Percentiles rank a stretch among this genome's conserved stretches.
Evolutionary conservation across 129 eudicot species (phyloP).

Genomic region (Centaurea solstitialis): DNA sequence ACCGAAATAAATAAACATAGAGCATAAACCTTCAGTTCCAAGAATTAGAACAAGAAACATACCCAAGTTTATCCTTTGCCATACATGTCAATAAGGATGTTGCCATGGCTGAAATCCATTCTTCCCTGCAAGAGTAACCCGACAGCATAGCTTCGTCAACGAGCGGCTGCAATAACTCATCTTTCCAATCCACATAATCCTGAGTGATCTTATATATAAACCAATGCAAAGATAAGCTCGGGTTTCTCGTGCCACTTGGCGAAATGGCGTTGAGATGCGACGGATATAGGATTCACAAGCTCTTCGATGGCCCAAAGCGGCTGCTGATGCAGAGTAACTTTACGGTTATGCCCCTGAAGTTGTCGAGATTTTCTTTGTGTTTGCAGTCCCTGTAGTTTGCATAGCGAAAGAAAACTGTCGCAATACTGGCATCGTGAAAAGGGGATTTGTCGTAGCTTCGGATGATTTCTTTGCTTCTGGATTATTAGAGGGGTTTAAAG

Average conservation of each 20-base stretch:
- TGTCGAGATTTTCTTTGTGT: slow-evolving; percentile 82
- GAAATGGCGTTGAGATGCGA: slow-evolving; percentile 84
- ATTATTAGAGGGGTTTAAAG: slow-evolving; percentile 51
- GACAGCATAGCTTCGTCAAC: slow-evolving; percentile 90
- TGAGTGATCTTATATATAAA: slow-evolving; percentile 72
- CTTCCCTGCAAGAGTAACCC: slow-evolving; percentile 97
- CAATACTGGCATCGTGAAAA: slow-evolving; percentile 75
- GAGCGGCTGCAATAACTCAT: slow-evolving; percentile 89
- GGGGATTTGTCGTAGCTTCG: slow-evolving; percentile 69
- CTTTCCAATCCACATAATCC: slow-evolving; percentile 88
- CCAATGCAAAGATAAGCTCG: slow-evolving; percentile 79
- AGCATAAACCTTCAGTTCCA: background rate
- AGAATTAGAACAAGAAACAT: slow-evolving; percentile 3
- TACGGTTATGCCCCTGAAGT: slow-evolving; percentile 66
- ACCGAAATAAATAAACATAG: background rate
- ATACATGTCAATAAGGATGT: slow-evolving; percentile 73
- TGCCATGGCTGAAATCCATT: slow-evolving; percentile 95
- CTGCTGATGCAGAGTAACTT: slow-evolving; percentile 52
- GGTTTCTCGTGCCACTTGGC: slow-evolving; percentile 87
- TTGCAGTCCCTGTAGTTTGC: slow-evolving; percentile 86
- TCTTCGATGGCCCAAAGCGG: slow-evolving; percentile 98
- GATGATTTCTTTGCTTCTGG: slow-evolving; percentile 41
- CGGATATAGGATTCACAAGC: slow-evolving; percentile 88
- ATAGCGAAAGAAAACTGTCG: slow-evolving; percentile 79
- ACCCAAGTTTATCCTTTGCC: slow-evolving; percentile 41